These are phyloP conservation scores for Gonium pectorale DNA, from an alignment of 139 green algal species.

Conservation along the genomic window DNA sequence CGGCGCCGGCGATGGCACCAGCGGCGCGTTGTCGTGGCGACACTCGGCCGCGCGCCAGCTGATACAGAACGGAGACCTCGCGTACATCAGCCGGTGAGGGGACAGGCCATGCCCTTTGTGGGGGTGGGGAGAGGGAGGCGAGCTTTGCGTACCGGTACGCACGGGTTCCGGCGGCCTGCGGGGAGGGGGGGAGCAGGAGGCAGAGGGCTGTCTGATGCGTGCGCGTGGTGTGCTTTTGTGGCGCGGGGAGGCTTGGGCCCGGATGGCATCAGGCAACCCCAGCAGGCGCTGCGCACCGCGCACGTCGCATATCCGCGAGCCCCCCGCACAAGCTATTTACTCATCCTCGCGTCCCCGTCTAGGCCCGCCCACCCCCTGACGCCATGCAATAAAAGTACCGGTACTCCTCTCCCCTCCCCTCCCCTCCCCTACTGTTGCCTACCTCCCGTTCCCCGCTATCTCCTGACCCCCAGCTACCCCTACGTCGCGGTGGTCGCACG, in stretches of 20 bases:
- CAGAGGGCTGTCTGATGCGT: no score
- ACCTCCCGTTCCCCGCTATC: neutral
- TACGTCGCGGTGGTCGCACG: slow-evolving; percentile 17
- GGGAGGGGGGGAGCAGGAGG: neutral
- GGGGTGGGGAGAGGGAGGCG: neutral
- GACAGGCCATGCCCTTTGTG: neutral
- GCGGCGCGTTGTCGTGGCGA: neutral
- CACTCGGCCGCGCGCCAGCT: neutral
- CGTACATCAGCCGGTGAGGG: neutral
- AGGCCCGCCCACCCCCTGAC: no score
- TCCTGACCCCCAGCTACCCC: slow-evolving; percentile 9
- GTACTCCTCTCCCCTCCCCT: neutral
- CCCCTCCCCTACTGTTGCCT: neutral
- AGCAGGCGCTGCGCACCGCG: no score
- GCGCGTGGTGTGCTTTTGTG: no score
- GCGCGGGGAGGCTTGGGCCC: no score
- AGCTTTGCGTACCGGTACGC: neutral
- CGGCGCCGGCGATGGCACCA: neutral
- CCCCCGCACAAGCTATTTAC: no score
- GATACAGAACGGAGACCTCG: neutral
- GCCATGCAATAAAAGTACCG: neutral
- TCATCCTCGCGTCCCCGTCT: no score
- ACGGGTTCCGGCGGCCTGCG: neutral
- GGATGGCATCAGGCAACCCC: no score
- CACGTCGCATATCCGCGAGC: no score